Evolutionary conservation across 2,329 filamentous ascomycete species (phyloP), one percentile per base, ranked within the genome.

Genomic region (Zymoseptoria tritici): DNA sequence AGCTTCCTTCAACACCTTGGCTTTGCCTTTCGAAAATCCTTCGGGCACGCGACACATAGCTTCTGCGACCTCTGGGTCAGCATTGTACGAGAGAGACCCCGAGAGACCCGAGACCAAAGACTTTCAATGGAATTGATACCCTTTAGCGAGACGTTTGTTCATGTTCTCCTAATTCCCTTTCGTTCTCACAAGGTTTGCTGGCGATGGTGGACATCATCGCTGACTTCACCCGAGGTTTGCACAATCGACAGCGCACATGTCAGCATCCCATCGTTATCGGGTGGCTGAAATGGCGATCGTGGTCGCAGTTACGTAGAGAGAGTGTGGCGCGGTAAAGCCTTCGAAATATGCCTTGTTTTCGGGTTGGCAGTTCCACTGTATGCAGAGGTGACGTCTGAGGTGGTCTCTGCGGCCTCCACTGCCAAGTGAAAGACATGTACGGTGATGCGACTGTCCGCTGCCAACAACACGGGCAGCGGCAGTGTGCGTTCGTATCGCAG

Each of bases 51-150:
- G 36, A 46, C 11, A 46, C 36, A 13, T 46, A 46, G 16, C 5
- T 46, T 46, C 36, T 46, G 36, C 36, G 13, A 46, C 13, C 16
- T 46, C 16, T 46, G 36, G 6, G 36, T 16, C 4, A 46, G 36
- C 36, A n/a, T 46, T 46, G 36, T 46, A 46, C 13, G 36, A 46
- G 36, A 46, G 36, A 16, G 36, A 46, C 13, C 36, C 36, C n/a
- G 36, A 46, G 36, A 16, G 36, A 46, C 13, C 36, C 36, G 36
- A 46, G 36, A 46, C 13, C 36, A 46, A 46, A 46, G 36, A 46
- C 36, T 46, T 46, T 46, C 36, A 46, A 46, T 57, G 63, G 61
- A 64, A 64, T 64, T 62, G 64, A 66, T 66, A 66, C 64, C 64
- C 64, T 54, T 66, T 62, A 58, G 59, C 59, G 57, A 56, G 26